phyloP scores from a whole-genome alignment of 2,329 filamentous ascomycete genomes.

The Cryphonectria parasitica region DNA sequence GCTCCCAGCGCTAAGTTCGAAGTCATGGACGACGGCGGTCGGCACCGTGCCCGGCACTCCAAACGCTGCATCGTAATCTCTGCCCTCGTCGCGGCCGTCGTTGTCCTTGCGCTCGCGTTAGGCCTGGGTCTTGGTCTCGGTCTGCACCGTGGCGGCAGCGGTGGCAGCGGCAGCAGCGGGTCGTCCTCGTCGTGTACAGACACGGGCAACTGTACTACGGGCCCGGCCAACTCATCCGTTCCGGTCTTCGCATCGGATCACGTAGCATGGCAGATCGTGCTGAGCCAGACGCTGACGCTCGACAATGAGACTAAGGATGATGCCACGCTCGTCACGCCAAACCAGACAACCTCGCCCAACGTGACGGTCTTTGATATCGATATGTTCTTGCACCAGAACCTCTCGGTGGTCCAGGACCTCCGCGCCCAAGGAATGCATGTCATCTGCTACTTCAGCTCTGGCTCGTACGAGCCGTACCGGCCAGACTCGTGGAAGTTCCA shows the following conservation, averaged over 20 bases:
- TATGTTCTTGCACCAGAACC: conserved; percentile 55
- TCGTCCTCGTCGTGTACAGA: background rate
- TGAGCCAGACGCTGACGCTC: conserved; percentile 47
- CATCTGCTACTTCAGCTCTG: conserved; percentile 77
- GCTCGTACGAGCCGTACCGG: conserved; percentile 68
- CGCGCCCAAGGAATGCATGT: conserved; percentile 60
- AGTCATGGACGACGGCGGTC: conserved; percentile 5
- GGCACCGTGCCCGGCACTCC: conserved; percentile 6
- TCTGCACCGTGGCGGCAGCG: conserved; percentile 35
- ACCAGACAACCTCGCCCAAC: conserved; percentile 45
- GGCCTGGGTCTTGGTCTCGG: conserved; percentile 61
- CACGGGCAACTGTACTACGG: conserved; percentile 30
- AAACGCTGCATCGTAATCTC: conserved; percentile 21
- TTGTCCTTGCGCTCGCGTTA: conserved; percentile 51
- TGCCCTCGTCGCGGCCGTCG: conserved; percentile 24
- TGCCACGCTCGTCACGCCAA: conserved; percentile 46
- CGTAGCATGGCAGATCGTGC: conserved; percentile 64
- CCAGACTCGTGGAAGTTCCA: conserved; percentile 60
- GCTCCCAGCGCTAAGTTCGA: conserved; percentile 23
- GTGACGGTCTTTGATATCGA: conserved; percentile 66
- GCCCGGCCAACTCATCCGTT: conserved; percentile 27
- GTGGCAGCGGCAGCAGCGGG: conserved; percentile 22
- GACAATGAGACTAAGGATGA: conserved; percentile 45
- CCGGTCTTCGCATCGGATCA: conserved; percentile 42
- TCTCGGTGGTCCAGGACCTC: conserved; percentile 49